Base-by-base conservation (phyloP, 352 stramenopile genomes). In the Phytophthora ohioensis region DNA sequence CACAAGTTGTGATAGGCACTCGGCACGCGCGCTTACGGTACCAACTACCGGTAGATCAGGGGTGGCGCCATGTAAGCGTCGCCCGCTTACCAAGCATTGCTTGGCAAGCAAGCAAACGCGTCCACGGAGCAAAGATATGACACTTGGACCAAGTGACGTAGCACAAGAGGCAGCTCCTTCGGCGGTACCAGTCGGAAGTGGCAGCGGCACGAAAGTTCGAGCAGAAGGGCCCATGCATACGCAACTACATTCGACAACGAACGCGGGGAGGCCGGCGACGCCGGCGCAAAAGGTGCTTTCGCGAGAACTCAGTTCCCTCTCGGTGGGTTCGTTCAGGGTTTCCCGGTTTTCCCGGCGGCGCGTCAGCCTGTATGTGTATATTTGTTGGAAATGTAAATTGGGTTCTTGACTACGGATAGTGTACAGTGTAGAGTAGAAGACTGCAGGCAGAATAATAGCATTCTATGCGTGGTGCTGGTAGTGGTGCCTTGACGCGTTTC, bases 1-100 rank as follows among this genome's bases (percentile, higher is more conserved):
- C 21, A 21, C 21, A 21, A 21, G 21, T 38, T 53, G 46, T 53
- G 46, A 53, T 53, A 53, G 46, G 46, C 46, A 36, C 12, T 36
- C 46, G 46, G 10, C 46, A 53, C 46, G 46, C 4, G 46, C 46
- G 48, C 30, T 30, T 15, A 30, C 6, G 11, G 48, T 46, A 5
- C 0, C 11, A 21, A 13, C 12, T 41, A 10, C 1, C 12, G n/a
- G 15, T 10, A 48, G 3, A 27, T n/a, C 12, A 15, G 12, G 8
- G 39, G 39, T 45, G 39, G 39, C 11, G 46, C 9, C 21, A 13
- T 35, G 46, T 5, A 17, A 52, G 46, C 21, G 21, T 21, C 21
- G 21, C 21, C 21, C 21, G 21, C 21, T 21, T 21, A 21, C 21
- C 0, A 21, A 21, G 21, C 21, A 21, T 21, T 21, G 21, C 21